Percentiles rank a stretch among this genome's conserved stretches.
Conservation (phyloP, 208 protist genomes). For the Trypanosoma vivax region DNA sequence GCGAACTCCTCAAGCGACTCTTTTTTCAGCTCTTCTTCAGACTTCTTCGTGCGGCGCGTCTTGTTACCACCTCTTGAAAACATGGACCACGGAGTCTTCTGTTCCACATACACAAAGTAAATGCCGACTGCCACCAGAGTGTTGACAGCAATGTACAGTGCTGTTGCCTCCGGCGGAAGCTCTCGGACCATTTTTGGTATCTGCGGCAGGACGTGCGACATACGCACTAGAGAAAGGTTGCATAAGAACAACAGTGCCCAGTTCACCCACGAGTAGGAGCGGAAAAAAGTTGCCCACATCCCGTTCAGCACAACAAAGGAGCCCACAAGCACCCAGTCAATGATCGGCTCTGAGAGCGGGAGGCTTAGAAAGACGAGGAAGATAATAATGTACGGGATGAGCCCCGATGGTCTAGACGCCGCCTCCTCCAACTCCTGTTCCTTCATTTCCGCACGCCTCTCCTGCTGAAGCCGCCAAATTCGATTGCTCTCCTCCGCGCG, state of each 20-base stretch:
- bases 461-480: conserved; percentile 50
- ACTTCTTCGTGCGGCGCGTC: background rate
- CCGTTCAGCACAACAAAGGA: conserved; percentile 49
- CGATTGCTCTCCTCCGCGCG: conserved; percentile 50
- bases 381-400: conserved; percentile 67
- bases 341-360: conserved; percentile 59
- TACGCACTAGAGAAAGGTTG: conserved; percentile 57
- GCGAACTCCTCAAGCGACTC: conserved; percentile 39
- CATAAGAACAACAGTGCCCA: conserved; percentile 30
- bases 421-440: conserved; percentile 17
- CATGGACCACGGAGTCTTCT: conserved; percentile 15
- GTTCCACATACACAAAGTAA: conserved; percentile 60
- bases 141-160: conserved; percentile 35
- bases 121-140: conserved; percentile 15
- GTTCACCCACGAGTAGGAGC: conserved; percentile 57
- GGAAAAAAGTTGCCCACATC: conserved; percentile 31
- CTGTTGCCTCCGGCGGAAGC: conserved; percentile 17
- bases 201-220: conserved; percentile 43
- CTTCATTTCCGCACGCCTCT: conserved; percentile 37
- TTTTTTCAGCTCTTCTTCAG: background rate
- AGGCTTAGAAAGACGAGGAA: conserved; percentile 76
- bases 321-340: conserved; percentile 70
- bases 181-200: conserved; percentile 34
- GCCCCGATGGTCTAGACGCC: conserved; percentile 17
- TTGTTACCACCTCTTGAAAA: background rate